Evolutionary conservation across 345 rosid species (phyloP).

Genomic region (Cardamine resedifolia): DNA sequence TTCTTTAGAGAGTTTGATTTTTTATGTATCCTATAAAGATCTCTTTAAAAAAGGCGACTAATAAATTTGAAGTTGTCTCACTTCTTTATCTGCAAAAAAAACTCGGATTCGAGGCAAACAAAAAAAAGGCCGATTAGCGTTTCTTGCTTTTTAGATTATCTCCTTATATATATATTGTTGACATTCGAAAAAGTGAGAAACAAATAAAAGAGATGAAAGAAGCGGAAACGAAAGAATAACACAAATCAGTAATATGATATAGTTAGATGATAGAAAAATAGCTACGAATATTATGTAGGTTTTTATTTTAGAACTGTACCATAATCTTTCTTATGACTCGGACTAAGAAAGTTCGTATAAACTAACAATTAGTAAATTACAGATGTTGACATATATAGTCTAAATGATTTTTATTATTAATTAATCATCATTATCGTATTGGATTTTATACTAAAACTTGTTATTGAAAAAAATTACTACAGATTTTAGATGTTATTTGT

Average conservation of each 20-base stretch:
- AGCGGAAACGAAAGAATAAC: background rate
- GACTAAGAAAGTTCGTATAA: background rate
- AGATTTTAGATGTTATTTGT: background rate
- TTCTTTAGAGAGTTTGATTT: background rate
- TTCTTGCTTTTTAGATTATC: background rate
- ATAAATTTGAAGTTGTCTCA: conserved; percentile 6
- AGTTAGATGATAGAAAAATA: background rate
- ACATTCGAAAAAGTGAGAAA: background rate
- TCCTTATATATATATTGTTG: background rate
- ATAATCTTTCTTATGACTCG: background rate
- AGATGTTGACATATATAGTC: background rate
- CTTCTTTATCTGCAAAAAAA: conserved; percentile 26
- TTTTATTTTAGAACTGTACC: background rate
- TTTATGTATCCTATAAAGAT: conserved; percentile 25
- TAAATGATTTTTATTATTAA: background rate
- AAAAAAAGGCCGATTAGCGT: background rate
- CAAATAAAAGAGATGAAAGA: background rate
- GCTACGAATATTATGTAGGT: background rate
- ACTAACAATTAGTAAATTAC: background rate
- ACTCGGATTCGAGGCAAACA: conserved; percentile 12
- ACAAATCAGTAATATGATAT: too few relatives aligned
- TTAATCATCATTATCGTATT: background rate
- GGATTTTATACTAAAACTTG: too few relatives aligned
- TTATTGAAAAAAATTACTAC: background rate
- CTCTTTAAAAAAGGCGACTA: background rate